phyloP scores from a whole-genome alignment of 2,329 filamentous ascomycete genomes.

The Paracorniculantispora psalliotae region DNA sequence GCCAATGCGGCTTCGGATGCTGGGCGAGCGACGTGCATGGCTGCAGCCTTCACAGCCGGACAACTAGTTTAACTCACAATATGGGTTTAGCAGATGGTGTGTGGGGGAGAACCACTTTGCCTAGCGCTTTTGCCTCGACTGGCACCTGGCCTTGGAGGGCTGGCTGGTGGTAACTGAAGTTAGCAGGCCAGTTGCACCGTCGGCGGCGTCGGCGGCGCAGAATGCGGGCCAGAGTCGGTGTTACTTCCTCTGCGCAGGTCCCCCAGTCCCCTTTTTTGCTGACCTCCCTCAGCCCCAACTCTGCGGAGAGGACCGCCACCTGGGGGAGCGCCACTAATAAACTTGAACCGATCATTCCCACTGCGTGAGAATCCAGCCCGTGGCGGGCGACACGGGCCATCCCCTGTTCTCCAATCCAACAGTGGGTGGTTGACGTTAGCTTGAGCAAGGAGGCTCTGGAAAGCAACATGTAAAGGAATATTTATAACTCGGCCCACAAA shows the following conservation, averaged over 20 bases:
- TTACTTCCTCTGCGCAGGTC: background rate
- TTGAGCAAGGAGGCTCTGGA: background rate
- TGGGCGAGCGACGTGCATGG: constrained; percentile 4
- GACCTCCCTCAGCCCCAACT: constrained; percentile 1
- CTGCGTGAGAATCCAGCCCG: background rate
- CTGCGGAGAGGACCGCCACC: background rate
- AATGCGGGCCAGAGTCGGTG: constrained; percentile 4
- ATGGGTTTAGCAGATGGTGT: constrained; percentile 9
- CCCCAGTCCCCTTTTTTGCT: background rate
- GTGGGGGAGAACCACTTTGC: constrained; percentile 5
- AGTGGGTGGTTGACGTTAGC: background rate
- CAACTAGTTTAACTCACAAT: background rate
- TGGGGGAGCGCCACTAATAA: background rate
- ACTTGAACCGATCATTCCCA: constrained; percentile 7
- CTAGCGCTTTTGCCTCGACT: constrained; percentile 8
- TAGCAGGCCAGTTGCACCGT: background rate
- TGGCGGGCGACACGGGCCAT: background rate
- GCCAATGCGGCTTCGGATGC: constrained; percentile 8
- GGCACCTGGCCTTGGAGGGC: background rate
- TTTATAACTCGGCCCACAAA: background rate
- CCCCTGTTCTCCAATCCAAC: background rate
- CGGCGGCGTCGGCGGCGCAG: background rate
- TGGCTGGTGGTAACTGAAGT: background rate
- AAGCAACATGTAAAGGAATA: background rate
- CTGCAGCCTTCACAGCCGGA: background rate